Percentiles rank a stretch among this genome's conserved stretches.
Conservation (phyloP, 441 rosid species). For the Rhodomyrtus psidioides region DNA sequence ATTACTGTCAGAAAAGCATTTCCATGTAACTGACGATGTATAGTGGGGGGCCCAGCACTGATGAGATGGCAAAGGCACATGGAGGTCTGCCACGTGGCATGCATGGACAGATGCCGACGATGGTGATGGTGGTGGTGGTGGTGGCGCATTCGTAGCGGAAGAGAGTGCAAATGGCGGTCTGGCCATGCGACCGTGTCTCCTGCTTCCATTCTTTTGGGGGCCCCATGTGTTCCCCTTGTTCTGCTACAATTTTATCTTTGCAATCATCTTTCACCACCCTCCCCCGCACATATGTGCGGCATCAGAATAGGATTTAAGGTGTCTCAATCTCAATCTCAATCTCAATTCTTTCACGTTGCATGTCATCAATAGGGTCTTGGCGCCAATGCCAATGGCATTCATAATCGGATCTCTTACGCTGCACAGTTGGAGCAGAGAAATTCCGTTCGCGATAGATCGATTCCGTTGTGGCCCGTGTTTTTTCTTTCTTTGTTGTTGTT, state of each 20-base stretch:
- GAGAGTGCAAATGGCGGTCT: conserved; percentile 13
- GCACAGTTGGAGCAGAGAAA: fast-evolving
- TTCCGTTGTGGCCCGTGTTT: neutral
- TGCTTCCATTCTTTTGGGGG: conserved; percentile 14
- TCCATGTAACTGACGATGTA: too few relatives aligned
- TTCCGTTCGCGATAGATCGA: neutral
- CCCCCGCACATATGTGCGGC: too few relatives aligned
- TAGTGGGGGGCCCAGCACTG: neutral
- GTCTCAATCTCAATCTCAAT: neutral
- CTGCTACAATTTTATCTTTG: neutral
- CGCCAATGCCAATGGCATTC: neutral
- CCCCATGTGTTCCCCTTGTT: conserved; percentile 6
- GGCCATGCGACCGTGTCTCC: conserved; percentile 46
- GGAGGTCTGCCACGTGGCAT: conserved; percentile 24
- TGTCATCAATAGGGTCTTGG: neutral
- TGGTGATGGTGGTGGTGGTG: conserved; percentile 8
- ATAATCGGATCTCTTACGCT: neutral
- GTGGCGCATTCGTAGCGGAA: conserved; percentile 7
- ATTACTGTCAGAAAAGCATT: too few relatives aligned
- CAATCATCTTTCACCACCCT: too few relatives aligned
- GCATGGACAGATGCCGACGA: neutral
- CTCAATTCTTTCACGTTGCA: neutral
- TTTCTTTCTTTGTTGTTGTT: neutral
- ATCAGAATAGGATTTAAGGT: neutral
- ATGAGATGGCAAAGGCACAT: conserved; percentile 19